Evolutionary conservation across 805 yeast genomes (phyloP), one percentile per base, ranked within the genome.

Genomic region (Schizosaccharomyces osmophilus): DNA sequence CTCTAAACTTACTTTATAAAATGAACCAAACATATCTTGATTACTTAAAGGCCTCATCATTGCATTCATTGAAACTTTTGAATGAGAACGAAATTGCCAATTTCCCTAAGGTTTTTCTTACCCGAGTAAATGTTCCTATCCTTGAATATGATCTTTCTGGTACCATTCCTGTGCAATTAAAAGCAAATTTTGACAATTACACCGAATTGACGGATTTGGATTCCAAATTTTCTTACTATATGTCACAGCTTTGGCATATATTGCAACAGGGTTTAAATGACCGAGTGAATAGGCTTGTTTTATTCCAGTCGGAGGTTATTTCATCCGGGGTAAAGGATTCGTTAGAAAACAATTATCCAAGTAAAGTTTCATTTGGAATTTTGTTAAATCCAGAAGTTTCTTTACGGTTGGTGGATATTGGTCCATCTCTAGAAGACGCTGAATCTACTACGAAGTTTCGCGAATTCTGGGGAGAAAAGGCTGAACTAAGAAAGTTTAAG

Each of bases 401-500:
- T 64, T 96, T 88, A 66, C 85, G 83, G 71, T 73, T 86, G 57
- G 87, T 93, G 1, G 86, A 95, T 1, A 86, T 82, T 68, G 97
- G 97, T 1, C 97, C 97, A 9, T 72, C 75, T 48, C 81, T 82
- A 64, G 75, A 75, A 15, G 79, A 79, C 48, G 84, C 80, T 31
- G 81, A 77, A 17, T 80, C 73, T 32, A 79, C 82, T n/a, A 73
- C 78, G 5, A 76, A 78, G 62, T 93, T 93, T 74, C 80, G 85
- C 65, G 73, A 79, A 5, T 89, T 93, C 69, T 93, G 99, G 99
- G 97, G 97, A 11, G 68, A 78, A 9, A 83, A 80, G 65, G 82
- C 95, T 0, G 86, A 93, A 15, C 75, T 93, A 62, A 81, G 99
- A 75, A 81, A 93, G 69, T 93, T 90, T 74, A 88, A 86, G 68